Conservation (phyloP, 306 rosid genomes). For the Cucurbita pepo region DNA sequence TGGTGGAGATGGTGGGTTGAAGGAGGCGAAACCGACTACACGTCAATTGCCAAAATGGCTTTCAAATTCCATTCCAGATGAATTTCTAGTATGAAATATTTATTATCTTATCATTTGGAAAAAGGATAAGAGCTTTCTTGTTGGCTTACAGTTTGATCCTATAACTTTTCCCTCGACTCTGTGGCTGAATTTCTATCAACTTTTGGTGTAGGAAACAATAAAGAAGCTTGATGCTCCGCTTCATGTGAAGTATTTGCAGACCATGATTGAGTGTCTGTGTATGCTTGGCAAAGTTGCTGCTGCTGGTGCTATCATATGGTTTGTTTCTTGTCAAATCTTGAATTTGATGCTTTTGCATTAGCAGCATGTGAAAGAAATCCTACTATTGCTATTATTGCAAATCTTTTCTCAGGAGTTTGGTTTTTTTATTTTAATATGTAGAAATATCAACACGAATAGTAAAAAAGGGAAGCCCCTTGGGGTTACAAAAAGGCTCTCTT, state of each 20-base stretch:
- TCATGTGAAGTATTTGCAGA: slow-evolving; percentile 86
- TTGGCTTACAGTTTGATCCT: not conserved
- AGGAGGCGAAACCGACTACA: slow-evolving; percentile 34
- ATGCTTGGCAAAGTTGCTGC: slow-evolving; percentile 98
- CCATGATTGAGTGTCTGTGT: slow-evolving; percentile 95
- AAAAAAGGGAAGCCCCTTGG: not conserved
- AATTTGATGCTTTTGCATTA: not conserved
- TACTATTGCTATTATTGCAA: not conserved
- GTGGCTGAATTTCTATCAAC: slow-evolving; percentile 18
- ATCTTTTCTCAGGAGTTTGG: not conserved
- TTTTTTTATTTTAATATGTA: not conserved
- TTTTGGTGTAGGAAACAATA: slow-evolving; percentile 58
- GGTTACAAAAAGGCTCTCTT: not conserved
- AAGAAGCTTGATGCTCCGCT: slow-evolving; percentile 82
- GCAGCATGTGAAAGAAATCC: not conserved
- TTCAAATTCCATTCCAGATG: slow-evolving; percentile 85
- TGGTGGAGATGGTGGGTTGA: slow-evolving; percentile 35
- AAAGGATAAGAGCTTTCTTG: not conserved
- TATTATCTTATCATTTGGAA: not conserved
- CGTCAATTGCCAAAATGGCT: slow-evolving; percentile 88
- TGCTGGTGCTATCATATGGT: slow-evolving; percentile 99
- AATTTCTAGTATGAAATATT: slow-evolving; percentile 70
- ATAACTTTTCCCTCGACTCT: slow-evolving; percentile 7
- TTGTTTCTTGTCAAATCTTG: slow-evolving; percentile 15
- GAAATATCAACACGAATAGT: no score